Evolutionary conservation across 805 yeast genomes (phyloP), one percentile per base, ranked within the genome.

Genomic region (Wilhelminamyces savonicus): DNA sequence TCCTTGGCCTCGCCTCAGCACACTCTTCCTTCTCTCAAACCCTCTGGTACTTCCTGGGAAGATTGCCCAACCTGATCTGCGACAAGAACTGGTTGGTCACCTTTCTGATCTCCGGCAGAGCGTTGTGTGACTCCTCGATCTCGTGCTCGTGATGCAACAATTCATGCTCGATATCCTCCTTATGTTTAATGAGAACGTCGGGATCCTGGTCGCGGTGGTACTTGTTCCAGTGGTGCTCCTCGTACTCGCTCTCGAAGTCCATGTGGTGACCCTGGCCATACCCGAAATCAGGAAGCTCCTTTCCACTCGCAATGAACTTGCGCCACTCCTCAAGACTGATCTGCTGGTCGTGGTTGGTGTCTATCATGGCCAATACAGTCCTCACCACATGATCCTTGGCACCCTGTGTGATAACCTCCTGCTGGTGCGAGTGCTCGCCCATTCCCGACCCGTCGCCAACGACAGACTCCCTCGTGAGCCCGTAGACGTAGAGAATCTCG

Each of bases 231-330:
- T 88, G 97, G 54, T 88, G 97, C 34, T 84, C 78, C 53, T 90
- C 97, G 52, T 88, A 90, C 52, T 88, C 97, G 43, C 76, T 71
- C 56, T 88, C 97, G 49, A 87, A 90, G 59, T 85, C 95, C 21
- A 87, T 80, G 59, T 88, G 96, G 50, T 88, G 96, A 16, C 95
- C 95, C 6, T 85, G 88, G 18, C 97, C 97, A 35, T 79, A 77
- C 7, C 95, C 94, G 52, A 88, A 76, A 54, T 90, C 97, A 1
- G 97, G 97, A 48, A 90, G 73, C 39, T 74, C 73, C 1, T 82
- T 80, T 7, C 94, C 94, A 9, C 54, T 57, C 2, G 54, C 53
- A 7, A 73, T 68, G 54, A 73, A 88, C 10, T 57, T 59, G 25
- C 75, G 44, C 78, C 87, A 90, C 50, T 86, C 95, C 7, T 76